phyloP scores from a whole-genome alignment of 148 eudicot species.

The Limonium bicolor region DNA sequence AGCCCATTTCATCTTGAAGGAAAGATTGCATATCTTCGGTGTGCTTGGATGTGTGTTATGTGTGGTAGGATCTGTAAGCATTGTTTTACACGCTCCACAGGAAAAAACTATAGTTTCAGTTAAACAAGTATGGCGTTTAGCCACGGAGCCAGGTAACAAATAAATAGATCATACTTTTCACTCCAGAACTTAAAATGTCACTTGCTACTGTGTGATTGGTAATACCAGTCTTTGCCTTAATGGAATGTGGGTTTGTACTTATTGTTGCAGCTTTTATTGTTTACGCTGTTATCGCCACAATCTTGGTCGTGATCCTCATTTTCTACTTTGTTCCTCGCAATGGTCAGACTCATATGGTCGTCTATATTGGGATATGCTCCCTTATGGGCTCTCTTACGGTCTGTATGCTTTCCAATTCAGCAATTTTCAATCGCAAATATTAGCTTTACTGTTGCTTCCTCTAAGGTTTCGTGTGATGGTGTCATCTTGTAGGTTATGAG shows the following conservation, averaged over 20 bases:
- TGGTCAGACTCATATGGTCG: slow-evolving; percentile 63
- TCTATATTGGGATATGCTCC: slow-evolving; percentile 87
- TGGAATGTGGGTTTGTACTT: not conserved
- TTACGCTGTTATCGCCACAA: slow-evolving; percentile 28
- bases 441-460: too few relatives aligned
- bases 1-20: slow-evolving; percentile 83
- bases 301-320: slow-evolving; percentile 40
- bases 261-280: slow-evolving; percentile 52
- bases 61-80: slow-evolving; percentile 78
- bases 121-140: slow-evolving; percentile 79
- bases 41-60: slow-evolving; percentile 85
- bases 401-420: slow-evolving; percentile 10
- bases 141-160: slow-evolving; percentile 73
- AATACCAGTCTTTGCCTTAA: too few relatives aligned
- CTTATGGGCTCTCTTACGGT: slow-evolving; percentile 96
- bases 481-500: slow-evolving; percentile 62
- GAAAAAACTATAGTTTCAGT: slow-evolving; percentile 62
- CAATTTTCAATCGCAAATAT: not conserved
- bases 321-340: slow-evolving; percentile 53
- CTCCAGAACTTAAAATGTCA: too few relatives aligned
- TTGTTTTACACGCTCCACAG: slow-evolving; percentile 85
- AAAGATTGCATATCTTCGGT: slow-evolving; percentile 77
- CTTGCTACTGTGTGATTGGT: too few relatives aligned
- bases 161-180: too few relatives aligned
- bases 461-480: slow-evolving; percentile 22